A percentile compares a stretch with the other conserved stretches of the same genome.
Conservation (phyloP, 352 stramenopile species). For the Hyaloperonospora arabidopsidis region DNA sequence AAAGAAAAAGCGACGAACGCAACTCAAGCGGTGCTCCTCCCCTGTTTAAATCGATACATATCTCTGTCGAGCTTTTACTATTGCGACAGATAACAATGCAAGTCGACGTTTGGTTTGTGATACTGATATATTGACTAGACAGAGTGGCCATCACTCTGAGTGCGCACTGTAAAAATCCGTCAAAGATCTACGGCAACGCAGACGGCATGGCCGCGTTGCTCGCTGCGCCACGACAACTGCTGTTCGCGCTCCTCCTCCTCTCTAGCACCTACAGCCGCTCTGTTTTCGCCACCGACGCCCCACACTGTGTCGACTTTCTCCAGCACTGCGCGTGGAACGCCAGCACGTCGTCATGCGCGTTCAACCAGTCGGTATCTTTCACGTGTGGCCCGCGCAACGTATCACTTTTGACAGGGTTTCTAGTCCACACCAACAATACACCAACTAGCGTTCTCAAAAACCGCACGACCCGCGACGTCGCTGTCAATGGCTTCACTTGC, state of each 20-base stretch:
- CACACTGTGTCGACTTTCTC: slow-evolving; percentile 43
- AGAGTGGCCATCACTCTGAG: neutral
- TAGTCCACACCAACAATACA: slow-evolving; percentile 8
- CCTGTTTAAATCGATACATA: neutral
- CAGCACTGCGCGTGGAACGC: slow-evolving; percentile 37
- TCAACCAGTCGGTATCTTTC: slow-evolving; percentile 37
- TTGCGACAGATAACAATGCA: too few relatives aligned
- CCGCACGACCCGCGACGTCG: slow-evolving; percentile 2
- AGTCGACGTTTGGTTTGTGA: neutral
- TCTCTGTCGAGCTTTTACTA: neutral
- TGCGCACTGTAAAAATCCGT: neutral
- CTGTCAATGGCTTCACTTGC: slow-evolving; percentile 34
- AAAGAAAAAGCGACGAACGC: too few relatives aligned
- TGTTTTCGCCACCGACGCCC: slow-evolving; percentile 5
- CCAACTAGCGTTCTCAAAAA: slow-evolving; percentile 3
- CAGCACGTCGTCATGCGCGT: slow-evolving; percentile 48
- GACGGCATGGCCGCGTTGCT: neutral
- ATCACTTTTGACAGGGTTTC: slow-evolving; percentile 1
- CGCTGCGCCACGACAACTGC: neutral
- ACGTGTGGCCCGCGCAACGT: slow-evolving; percentile 24
- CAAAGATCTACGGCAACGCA: neutral
- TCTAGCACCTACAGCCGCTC: neutral
- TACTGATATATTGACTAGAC: neutral
- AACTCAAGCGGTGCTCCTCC: too few relatives aligned
- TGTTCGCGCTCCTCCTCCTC: slow-evolving; percentile 6